Percentiles rank a stretch among this genome's conserved stretches.
phyloP scores from a whole-genome alignment of 352 stramenopile species.

The Saprolegnia diclina region DNA sequence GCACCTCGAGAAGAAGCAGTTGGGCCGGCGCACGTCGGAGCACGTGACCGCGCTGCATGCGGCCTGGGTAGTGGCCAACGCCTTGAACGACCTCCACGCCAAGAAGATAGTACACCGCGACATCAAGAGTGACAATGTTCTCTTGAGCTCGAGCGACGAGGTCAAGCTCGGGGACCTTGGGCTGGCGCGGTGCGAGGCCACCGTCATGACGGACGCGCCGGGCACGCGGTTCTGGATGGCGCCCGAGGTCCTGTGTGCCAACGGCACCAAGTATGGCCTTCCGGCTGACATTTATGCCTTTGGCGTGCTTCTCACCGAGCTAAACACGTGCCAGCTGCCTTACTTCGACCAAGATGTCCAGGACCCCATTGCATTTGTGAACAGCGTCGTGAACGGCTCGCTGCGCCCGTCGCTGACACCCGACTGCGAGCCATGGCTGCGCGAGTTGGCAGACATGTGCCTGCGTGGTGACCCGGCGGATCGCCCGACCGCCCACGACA shows the following conservation, averaged over 20 bases:
- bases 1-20: background rate
- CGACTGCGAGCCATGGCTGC: background rate
- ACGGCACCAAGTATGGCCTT: constrained; percentile 30
- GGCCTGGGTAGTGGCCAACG: background rate
- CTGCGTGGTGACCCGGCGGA: background rate
- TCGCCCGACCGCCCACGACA: background rate
- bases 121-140: constrained; percentile 27
- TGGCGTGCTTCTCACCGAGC: constrained; percentile 31
- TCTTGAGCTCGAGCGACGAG: constrained; percentile 31
- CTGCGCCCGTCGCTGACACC: background rate
- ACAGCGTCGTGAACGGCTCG: background rate
- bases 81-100: constrained; percentile 1
- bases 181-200: constrained; percentile 19
- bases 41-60: background rate
- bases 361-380: background rate
- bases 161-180: constrained; percentile 37
- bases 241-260: constrained; percentile 31
- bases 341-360: background rate
- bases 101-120: constrained; percentile 22
- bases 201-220: constrained; percentile 32
- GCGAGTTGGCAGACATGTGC: background rate
- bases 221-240: constrained; percentile 33
- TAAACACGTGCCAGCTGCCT: constrained; percentile 28
- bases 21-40: background rate
- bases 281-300: constrained; percentile 36